Conservation (phyloP, 192 early-diverging fungal genomes). For the Coemansia sp. region DNA sequence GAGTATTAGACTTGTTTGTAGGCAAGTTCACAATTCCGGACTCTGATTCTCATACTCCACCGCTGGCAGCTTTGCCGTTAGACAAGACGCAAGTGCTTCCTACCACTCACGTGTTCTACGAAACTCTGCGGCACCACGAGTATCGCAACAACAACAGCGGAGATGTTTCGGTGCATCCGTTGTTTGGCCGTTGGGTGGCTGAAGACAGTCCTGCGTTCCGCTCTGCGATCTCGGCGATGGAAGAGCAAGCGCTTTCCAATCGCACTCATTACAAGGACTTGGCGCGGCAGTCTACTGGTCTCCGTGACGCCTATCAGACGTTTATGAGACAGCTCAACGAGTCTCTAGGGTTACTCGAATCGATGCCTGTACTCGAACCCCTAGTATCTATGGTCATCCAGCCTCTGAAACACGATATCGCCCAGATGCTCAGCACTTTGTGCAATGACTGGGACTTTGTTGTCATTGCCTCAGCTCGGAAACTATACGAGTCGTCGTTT, state of each 20-base stretch:
- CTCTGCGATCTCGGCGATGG: constrained; percentile 31
- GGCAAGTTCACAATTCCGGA: neutral
- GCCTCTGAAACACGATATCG: constrained; percentile 39
- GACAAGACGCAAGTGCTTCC: neutral
- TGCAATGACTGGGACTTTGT: constrained; percentile 51
- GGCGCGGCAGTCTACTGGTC: constrained; percentile 18
- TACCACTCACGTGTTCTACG: constrained; percentile 33
- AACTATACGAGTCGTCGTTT: constrained; percentile 44
- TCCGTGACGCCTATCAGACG: constrained; percentile 40
- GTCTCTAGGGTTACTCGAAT: constrained; percentile 4
- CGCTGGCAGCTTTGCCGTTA: neutral
- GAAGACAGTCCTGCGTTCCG: constrained; percentile 54
- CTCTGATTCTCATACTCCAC: neutral
- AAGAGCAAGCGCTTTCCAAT: constrained; percentile 30
- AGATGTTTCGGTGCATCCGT: constrained; percentile 25
- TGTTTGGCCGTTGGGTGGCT: constrained; percentile 47
- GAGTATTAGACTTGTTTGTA: constrained; percentile 4
- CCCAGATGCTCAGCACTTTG: constrained; percentile 37
- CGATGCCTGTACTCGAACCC: constrained; percentile 32
- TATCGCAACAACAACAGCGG: constrained; percentile 7
- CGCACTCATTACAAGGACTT: constrained; percentile 47
- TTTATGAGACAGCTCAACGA: constrained; percentile 45
- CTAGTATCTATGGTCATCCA: constrained; percentile 25
- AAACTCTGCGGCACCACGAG: constrained; percentile 31
- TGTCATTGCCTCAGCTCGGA: constrained; percentile 25